Base-by-base conservation (phyloP, 768 basidiomycete species). In the Sporobolomyces pararoseus region DNA sequence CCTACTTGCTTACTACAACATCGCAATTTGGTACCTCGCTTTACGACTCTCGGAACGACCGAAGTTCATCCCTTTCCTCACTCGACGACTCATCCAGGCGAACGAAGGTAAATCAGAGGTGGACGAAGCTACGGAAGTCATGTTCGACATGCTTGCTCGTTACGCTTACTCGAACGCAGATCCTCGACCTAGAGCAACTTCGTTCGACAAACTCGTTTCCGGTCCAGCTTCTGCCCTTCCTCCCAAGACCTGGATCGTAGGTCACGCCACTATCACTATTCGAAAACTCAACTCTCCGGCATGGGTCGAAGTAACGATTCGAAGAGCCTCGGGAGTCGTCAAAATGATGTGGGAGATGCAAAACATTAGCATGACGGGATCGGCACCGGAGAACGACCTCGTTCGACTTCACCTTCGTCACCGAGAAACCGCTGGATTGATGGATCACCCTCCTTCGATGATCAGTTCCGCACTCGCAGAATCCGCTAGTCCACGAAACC, bases 141-240 rank as follows among this genome's bases (percentile, higher is more conserved):
- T 91, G 80, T 94, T 98, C 77, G 96, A 99, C 78, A 98, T 94
- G 92, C 83, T 99, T 23, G 89, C 91, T 14, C 84, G 96, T 23
- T 96, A 96, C 78, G 89, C 95, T 0, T 97, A 94, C 76, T 91
- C 88, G 19, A 92, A 89, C 76, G 91, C 92, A 21, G 93, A 96
- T 77, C 94, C 95, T 1, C 86, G 89, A 21, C 91, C 95, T 3
- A 86, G 91, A 1, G 84, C 83, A 37, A 91, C 90, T 1, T 83
- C 88, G 59, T 83, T 97, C 63, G 85, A 84, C 70, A 89, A 93
- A 42, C 85, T 93, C 61, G 83, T 95, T 59, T 87, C 88, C 84
- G 85, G 75, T 73, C 52, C 64, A 9, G 51, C 53, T 35, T 31
- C 63, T 14, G 34, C 67, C 1, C n/a, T 63, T 19, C 71, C 70